phyloP scores from a whole-genome alignment of 352 stramenopile species.

The Phytophthora capsici region DNA sequence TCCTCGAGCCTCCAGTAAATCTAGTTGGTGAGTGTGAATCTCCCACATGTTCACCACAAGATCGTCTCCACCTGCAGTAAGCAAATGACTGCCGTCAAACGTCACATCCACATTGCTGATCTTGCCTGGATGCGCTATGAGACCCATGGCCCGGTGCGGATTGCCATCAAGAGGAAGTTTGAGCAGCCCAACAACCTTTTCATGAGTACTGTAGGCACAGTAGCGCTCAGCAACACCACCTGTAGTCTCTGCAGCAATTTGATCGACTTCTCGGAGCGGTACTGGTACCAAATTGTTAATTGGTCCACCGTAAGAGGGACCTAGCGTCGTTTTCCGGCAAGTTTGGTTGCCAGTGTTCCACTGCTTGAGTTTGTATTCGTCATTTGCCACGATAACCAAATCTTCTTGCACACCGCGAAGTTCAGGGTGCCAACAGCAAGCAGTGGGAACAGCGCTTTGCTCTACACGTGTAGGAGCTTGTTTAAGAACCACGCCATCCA shows the following conservation, averaged over 20 bases:
- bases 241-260: constrained; percentile 20
- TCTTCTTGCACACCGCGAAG: constrained; percentile 85
- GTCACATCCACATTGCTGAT: constrained; percentile 90
- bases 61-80: constrained; percentile 90
- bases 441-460: constrained; percentile 84
- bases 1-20: constrained; percentile 61
- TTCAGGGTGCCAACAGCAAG: constrained; percentile 92
- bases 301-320: constrained; percentile 90
- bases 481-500: constrained; percentile 88
- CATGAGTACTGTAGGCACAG: constrained; percentile 81
- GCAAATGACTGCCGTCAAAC: constrained; percentile 84
- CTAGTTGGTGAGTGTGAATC: constrained; percentile 79
- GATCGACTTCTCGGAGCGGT: constrained; percentile 40
- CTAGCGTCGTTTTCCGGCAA: constrained; percentile 90
- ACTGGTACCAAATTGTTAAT: constrained; percentile 85
- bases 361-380: constrained; percentile 95
- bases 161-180: constrained; percentile 94
- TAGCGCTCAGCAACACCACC: constrained; percentile 58
- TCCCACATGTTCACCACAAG: constrained; percentile 94
- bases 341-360: constrained; percentile 93
- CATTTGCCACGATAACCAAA: constrained; percentile 88
- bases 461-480: constrained; percentile 80
- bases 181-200: constrained; percentile 86
- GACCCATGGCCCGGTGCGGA: constrained; percentile 90
- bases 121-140: constrained; percentile 91